Base-by-base conservation (phyloP, 2,329 filamentous ascomycete genomes). In the Sphaerostilbella broomeana region DNA sequence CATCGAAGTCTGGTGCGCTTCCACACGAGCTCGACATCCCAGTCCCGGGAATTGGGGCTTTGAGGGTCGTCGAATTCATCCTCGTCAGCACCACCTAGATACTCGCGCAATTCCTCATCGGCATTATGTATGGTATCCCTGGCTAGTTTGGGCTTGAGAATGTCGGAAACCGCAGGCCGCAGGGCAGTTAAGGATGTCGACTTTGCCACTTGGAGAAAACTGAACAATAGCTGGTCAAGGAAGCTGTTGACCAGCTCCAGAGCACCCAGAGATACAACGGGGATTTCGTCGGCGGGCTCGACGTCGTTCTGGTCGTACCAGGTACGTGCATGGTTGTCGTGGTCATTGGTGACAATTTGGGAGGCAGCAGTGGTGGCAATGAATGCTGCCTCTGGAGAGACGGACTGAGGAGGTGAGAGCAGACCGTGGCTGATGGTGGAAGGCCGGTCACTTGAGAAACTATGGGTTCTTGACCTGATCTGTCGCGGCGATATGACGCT, bases 1-100 rank as follows among this genome's bases (percentile, higher is more conserved):
- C 92, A 95, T 45, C 92, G 79, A 53, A 98, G 67, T 39, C 92
- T 79, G 0, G 89, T 92, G 50, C 92, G 77, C 67, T 94, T 95
- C 89, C 92, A 98, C 13, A 89, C 82, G 40, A 89, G 72, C 57
- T 95, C 86, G n/a, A 94, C 68, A 58, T 97, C 88, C 78, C 90
- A 97, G 50, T 83, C 78, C 2, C 71, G 70, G 9, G 65, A 62
- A 11, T 47, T 36, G 30, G 65, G 63, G 17, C 72, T 70, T 30
- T 75, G 64, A n/a, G 76, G 67, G 11, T 73, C 70, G 5, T 68
- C 63, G 20, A 79, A 66, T 26, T 87, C 82, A 25, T 92, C 87
- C 33, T 90, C 81, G 20, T 86, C 84, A 12, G 74, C 77, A 21
- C 77, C 85, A 1, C 86, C 88, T 30, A 95, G 72, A 47, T 95